phyloP scores from a whole-genome alignment of 176 grass and related monocot genomes.

The Chloris gayana region DNA sequence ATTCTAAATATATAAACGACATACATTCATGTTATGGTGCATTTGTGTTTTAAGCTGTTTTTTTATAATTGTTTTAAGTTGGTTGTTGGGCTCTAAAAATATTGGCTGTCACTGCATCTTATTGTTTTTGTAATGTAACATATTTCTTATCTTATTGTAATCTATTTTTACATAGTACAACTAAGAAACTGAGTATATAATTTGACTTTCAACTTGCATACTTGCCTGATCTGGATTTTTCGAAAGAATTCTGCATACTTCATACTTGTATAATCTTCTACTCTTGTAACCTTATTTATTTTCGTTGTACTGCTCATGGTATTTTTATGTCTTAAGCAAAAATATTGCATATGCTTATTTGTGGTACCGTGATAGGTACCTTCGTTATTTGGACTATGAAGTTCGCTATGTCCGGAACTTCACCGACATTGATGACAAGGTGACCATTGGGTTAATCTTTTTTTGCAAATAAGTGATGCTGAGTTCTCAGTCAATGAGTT shows the following conservation, averaged over 20 bases:
- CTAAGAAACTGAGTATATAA: neutral
- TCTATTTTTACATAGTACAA: neutral
- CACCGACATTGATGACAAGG: conserved; percentile 99
- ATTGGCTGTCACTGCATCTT: neutral
- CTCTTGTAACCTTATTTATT: neutral
- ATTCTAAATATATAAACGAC: neutral
- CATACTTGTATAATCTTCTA: neutral
- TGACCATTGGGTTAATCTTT: conserved; percentile 23
- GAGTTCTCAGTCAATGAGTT: neutral
- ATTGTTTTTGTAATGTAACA: neutral
- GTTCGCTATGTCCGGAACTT: conserved; percentile 95
- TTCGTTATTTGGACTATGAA: conserved; percentile 74
- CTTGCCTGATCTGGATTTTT: neutral
- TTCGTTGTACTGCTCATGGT: neutral
- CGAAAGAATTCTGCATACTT: neutral
- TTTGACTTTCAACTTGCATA: neutral
- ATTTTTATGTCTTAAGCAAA: neutral
- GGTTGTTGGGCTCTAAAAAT: neutral
- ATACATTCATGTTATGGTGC: neutral
- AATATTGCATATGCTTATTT: neutral
- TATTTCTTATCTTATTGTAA: neutral
- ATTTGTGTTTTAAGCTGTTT: neutral
- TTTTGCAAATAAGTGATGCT: neutral
- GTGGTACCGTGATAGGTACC: conserved; percentile 56
- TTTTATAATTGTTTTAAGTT: too few species aligned